phyloP scores from a whole-genome alignment of 768 basidiomycete genomes.

The Amanita phalloides region DNA sequence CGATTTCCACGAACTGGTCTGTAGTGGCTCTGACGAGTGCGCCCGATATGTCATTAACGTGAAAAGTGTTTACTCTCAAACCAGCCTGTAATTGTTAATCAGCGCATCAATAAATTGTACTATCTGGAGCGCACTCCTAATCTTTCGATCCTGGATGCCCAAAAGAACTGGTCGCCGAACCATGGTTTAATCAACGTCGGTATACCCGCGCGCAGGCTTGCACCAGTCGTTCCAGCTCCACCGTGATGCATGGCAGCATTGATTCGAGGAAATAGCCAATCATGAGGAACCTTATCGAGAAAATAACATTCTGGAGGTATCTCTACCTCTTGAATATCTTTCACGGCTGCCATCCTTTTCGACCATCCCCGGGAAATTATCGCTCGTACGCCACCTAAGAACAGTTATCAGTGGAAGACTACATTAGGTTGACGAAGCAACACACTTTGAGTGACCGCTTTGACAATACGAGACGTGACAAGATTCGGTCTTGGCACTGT shows the following conservation, averaged over 20 bases:
- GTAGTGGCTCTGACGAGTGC: slow-evolving; percentile 47
- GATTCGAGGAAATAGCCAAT: slow-evolving; percentile 51
- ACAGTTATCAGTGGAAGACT: background rate
- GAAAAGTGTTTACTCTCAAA: slow-evolving; percentile 35
- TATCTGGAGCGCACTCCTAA: slow-evolving; percentile 34
- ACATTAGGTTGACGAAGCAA: slow-evolving; percentile 2
- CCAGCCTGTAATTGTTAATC: slow-evolving; percentile 27
- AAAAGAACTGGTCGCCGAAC: slow-evolving; percentile 63
- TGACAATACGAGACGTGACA: slow-evolving; percentile 44
- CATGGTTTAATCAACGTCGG: slow-evolving; percentile 63
- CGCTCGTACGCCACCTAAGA: slow-evolving; percentile 47
- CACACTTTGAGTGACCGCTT: slow-evolving; percentile 50
- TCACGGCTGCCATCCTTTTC: slow-evolving; percentile 34
- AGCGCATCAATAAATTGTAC: background rate
- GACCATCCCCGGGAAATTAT: slow-evolving; percentile 66
- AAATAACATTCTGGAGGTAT: slow-evolving; percentile 44
- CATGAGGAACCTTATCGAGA: slow-evolving; percentile 60
- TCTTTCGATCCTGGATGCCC: slow-evolving; percentile 53
- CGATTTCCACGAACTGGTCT: slow-evolving; percentile 26
- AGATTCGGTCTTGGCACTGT: slow-evolving; percentile 49
- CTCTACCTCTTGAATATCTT: slow-evolving; percentile 25
- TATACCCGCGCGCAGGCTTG: slow-evolving; percentile 51
- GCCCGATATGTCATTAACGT: slow-evolving; percentile 35
- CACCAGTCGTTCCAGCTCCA: slow-evolving; percentile 64
- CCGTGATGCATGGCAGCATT: slow-evolving; percentile 61